Conservation (phyloP, 106 monocot genomes). For the Chionographis japonica region DNA sequence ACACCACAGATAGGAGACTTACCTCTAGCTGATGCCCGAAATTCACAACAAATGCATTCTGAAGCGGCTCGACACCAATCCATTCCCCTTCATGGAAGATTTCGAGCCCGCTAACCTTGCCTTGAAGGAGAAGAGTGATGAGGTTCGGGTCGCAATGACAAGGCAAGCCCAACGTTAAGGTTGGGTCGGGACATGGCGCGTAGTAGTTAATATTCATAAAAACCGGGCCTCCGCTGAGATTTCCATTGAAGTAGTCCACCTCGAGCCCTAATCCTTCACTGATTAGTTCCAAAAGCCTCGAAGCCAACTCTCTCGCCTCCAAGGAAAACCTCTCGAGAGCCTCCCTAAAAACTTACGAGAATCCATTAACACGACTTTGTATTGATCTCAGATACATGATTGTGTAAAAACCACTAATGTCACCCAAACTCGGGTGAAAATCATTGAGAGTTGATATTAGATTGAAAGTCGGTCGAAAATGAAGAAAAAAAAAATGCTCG, state of each 20-base stretch:
- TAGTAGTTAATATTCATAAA: conserved; percentile 27
- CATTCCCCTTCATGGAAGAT: conserved; percentile 16
- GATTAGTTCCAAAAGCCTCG: conserved; percentile 11
- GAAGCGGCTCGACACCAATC: conserved; percentile 33
- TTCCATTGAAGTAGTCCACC: conserved; percentile 7
- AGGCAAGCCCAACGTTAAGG: conserved; percentile 28
- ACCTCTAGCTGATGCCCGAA: conserved; percentile 37
- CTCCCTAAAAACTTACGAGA: not conserved
- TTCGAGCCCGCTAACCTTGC: conserved; percentile 21
- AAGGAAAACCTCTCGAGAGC: not conserved
- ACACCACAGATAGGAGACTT: too few relatives aligned
- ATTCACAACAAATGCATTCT: conserved; percentile 31
- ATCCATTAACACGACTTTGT: too few relatives aligned
- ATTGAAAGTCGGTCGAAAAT: too few relatives aligned
- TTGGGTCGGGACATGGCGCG: conserved; percentile 37
- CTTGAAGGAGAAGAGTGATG: conserved; percentile 30
- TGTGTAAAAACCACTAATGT: too few relatives aligned
- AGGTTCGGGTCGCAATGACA: conserved; percentile 32
- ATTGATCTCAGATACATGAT: too few relatives aligned
- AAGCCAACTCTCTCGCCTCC: not conserved
- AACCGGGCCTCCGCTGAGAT: conserved; percentile 10
- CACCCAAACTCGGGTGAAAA: too few relatives aligned
- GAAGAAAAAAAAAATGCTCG: too few relatives aligned
- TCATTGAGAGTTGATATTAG: too few relatives aligned
- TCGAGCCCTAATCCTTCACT: conserved; percentile 9